Conservation (phyloP, 192 early-diverging fungal genomes). For the Coemansia sp. region DNA sequence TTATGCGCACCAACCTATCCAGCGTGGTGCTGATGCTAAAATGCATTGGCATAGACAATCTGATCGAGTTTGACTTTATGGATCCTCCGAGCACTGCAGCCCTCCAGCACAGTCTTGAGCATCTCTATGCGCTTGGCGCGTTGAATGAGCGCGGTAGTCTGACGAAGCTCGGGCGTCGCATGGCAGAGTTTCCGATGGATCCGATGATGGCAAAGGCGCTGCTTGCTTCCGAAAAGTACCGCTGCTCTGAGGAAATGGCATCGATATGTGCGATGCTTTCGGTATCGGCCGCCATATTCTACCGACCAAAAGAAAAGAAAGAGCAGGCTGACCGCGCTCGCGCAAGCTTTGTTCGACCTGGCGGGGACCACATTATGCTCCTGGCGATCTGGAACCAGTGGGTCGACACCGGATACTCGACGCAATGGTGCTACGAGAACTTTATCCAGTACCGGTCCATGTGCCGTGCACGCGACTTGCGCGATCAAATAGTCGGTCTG, state of each 20-base stretch:
- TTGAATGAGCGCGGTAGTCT: constrained; percentile 90
- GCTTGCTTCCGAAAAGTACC: constrained; percentile 87
- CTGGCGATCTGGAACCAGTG: constrained; percentile 92
- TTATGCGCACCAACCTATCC: constrained; percentile 91
- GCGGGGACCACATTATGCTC: constrained; percentile 92
- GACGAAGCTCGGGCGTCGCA: constrained; percentile 92
- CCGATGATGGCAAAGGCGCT: constrained; percentile 93
- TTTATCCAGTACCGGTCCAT: constrained; percentile 92
- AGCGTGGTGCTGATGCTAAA: constrained; percentile 90
- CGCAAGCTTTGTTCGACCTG: constrained; percentile 82
- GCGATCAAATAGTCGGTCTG: constrained; percentile 89
- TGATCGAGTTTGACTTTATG: constrained; percentile 98
- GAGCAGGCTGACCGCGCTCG: constrained; percentile 91
- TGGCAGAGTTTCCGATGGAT: constrained; percentile 98
- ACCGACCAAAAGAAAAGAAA: constrained; percentile 89
- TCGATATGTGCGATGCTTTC: constrained; percentile 94
- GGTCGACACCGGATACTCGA: constrained; percentile 86
- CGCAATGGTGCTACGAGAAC: constrained; percentile 97
- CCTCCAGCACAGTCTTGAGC: constrained; percentile 87
- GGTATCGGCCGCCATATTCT: constrained; percentile 76
- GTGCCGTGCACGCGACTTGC: constrained; percentile 84
- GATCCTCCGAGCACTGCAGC: constrained; percentile 94
- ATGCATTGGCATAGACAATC: constrained; percentile 94
- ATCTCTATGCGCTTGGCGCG: constrained; percentile 87
- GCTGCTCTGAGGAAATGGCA: constrained; percentile 88